Evolutionary conservation across 495 filamentous ascomycete species (phyloP).

Genomic region (Daldinia caldariorum): DNA sequence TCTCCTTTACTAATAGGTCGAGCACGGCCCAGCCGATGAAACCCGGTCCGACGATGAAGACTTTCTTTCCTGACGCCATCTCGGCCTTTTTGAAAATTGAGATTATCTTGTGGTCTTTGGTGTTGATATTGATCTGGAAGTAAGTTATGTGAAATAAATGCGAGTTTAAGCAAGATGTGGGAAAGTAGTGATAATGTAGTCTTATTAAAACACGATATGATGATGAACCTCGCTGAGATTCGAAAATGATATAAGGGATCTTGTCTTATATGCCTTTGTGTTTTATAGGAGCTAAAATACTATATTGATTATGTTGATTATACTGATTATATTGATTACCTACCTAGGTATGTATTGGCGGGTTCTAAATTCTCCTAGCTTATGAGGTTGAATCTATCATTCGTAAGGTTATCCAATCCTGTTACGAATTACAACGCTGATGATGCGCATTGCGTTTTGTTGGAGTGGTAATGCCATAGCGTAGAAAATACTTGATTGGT

Average conservation of each 20-base stretch:
- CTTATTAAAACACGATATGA: not conserved
- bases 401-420: not conserved
- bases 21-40: conserved; percentile 54
- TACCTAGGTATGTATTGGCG: too few species aligned
- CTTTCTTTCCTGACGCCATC: conserved; percentile 40
- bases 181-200: not conserved
- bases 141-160: not conserved
- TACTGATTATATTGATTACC: too few species aligned
- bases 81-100: not conserved
- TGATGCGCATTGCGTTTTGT: not conserved
- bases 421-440: not conserved
- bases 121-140: not conserved
- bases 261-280: too few species aligned
- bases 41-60: conserved; percentile 54
- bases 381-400: conserved; percentile 8
- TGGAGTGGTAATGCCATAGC: not conserved
- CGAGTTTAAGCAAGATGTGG: not conserved
- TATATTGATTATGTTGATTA: too few species aligned
- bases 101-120: too few species aligned
- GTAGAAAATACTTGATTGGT: conserved; percentile 2
- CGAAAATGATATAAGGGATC: not conserved
- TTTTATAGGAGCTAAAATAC: too few species aligned
- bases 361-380: not conserved
- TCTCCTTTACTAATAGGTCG: conserved; percentile 48
- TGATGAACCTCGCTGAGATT: not conserved